A percentile compares a stretch with the other conserved stretches of the same genome.
phyloP scores from a whole-genome alignment of 257 asterid genomes.

The Solanum piurae region DNA sequence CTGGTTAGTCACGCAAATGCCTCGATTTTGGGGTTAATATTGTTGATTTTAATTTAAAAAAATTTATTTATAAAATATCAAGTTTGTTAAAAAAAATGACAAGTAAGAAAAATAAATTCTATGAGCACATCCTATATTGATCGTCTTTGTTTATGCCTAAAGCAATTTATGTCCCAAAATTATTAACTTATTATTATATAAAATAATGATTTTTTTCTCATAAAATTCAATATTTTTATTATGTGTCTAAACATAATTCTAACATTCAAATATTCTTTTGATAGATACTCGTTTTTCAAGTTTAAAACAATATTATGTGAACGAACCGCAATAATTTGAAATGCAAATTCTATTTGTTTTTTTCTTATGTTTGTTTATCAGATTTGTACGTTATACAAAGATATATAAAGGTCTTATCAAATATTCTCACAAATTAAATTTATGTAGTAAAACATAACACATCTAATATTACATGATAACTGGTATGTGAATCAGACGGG shows the following conservation, averaged over 20 bases:
- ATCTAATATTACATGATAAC: background rate
- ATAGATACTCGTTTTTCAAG: background rate
- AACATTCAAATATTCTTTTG: background rate
- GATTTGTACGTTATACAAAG: background rate
- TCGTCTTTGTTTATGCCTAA: no score
- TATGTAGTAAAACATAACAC: background rate
- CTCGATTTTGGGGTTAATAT: no score
- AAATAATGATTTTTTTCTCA: no score
- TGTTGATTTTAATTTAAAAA: no score
- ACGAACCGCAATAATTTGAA: background rate
- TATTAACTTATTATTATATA: no score
- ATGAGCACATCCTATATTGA: no score
- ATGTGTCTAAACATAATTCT: background rate
- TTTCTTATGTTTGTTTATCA: background rate
- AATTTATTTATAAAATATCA: no score
- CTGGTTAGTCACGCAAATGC: accelerated
- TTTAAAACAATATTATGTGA: background rate
- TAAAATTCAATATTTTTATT: background rate
- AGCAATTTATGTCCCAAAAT: no score
- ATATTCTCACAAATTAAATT: background rate
- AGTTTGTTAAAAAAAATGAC: no score
- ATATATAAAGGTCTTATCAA: background rate
- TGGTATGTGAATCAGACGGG: background rate
- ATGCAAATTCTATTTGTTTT: background rate
- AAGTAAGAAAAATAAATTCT: no score